Evolutionary conservation across 2,329 filamentous ascomycete species (phyloP).

Genomic region (Thielaviopsis musarum): DNA sequence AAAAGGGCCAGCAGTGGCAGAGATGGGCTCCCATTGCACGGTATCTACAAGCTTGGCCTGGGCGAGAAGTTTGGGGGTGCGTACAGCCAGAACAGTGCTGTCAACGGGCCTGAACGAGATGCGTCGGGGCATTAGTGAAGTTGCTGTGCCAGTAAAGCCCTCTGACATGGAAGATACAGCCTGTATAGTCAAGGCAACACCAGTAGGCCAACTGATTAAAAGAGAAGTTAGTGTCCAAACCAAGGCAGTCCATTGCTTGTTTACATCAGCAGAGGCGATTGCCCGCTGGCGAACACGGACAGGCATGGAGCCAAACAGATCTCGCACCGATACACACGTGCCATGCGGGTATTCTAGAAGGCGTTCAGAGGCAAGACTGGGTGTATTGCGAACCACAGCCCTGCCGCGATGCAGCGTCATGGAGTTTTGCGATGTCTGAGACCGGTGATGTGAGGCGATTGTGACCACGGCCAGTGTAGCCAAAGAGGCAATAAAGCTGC

Average conservation of each 20-base stretch:
- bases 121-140: not conserved
- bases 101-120: not conserved
- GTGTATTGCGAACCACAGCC: slow-evolving; percentile 44
- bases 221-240: slow-evolving; percentile 42
- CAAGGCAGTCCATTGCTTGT: slow-evolving; percentile 50
- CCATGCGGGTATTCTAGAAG: slow-evolving; percentile 45
- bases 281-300: slow-evolving; percentile 73
- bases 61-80: slow-evolving; percentile 35
- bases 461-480: slow-evolving; percentile 59
- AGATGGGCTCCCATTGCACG: slow-evolving; percentile 51
- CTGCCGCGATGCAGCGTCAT: slow-evolving; percentile 55
- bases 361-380: slow-evolving; percentile 40
- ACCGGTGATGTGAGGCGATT: slow-evolving; percentile 53
- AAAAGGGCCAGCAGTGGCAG: slow-evolving; percentile 45
- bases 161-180: not conserved
- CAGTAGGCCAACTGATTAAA: slow-evolving; percentile 49
- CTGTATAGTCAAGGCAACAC: slow-evolving; percentile 37
- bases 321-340: slow-evolving; percentile 57
- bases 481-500: slow-evolving; percentile 62
- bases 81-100: slow-evolving; percentile 10
- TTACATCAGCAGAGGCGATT: slow-evolving; percentile 29
- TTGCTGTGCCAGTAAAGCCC: not conserved
- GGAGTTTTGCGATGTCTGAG: slow-evolving; percentile 43
- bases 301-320: slow-evolving; percentile 81
- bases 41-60: slow-evolving; percentile 45